phyloP scores from a whole-genome alignment of 2,329 filamentous ascomycete species.

The Diatrype stigma region DNA sequence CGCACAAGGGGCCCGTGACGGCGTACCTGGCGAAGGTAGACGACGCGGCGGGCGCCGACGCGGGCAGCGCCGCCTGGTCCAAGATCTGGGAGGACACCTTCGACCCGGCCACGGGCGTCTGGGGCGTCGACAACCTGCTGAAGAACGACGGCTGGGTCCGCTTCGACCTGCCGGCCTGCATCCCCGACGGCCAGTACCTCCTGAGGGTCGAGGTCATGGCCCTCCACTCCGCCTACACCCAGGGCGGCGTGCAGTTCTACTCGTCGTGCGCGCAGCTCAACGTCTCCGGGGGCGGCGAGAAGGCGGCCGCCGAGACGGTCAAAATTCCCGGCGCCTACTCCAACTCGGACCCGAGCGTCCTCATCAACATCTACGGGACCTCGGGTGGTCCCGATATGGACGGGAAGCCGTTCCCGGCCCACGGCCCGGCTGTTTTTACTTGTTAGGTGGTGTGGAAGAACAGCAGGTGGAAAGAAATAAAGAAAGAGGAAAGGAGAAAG shows the following conservation, averaged over 20 bases:
- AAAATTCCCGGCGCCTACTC: constrained; percentile 43
- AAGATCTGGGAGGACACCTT: constrained; percentile 51
- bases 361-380: constrained; percentile 43
- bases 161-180: constrained; percentile 46
- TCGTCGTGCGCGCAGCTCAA: constrained; percentile 39
- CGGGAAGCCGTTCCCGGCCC: constrained; percentile 32
- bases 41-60: constrained; percentile 41
- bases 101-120: constrained; percentile 36
- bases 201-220: constrained; percentile 51
- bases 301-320: constrained; percentile 33
- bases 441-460: no score
- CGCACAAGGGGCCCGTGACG: constrained; percentile 51
- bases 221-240: constrained; percentile 42
- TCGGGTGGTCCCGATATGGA: constrained; percentile 37
- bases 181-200: constrained; percentile 51
- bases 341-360: constrained; percentile 39
- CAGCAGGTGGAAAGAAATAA: no score
- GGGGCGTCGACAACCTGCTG: constrained; percentile 46
- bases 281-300: constrained; percentile 34
- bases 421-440: background rate
- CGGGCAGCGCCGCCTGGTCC: constrained; percentile 45
- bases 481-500: no score
- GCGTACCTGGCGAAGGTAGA: constrained; percentile 51
- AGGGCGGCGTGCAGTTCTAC: constrained; percentile 39
- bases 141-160: constrained; percentile 40